Evolutionary conservation across 108 stramenopile genomes (phyloP).

Genomic region (Ochromonas danica): DNA sequence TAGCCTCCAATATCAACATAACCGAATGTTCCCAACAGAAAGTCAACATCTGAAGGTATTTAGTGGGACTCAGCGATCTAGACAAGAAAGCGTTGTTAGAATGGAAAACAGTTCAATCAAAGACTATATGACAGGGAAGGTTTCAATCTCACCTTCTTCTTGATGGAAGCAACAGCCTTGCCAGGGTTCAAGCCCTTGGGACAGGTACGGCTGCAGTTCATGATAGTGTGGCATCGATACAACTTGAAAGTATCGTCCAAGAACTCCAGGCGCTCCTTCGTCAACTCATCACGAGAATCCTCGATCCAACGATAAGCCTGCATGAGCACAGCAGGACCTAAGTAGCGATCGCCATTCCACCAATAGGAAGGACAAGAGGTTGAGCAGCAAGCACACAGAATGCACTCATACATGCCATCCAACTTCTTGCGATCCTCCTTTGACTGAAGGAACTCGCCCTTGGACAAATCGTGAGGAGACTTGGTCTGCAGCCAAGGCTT

Average conservation of each 20-base stretch:
- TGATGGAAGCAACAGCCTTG: slow-evolving; percentile 95
- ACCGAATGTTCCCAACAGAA: too few relatives aligned
- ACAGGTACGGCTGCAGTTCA: slow-evolving; percentile 98
- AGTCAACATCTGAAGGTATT: too few relatives aligned
- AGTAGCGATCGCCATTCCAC: slow-evolving; percentile 95
- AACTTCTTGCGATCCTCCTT: slow-evolving; percentile 72
- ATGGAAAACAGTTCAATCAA: too few relatives aligned
- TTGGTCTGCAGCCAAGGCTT: slow-evolving; percentile 94
- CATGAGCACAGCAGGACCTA: slow-evolving; percentile 95
- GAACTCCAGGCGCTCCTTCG: slow-evolving; percentile 78
- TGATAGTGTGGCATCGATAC: slow-evolving; percentile 84
- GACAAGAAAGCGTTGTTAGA: too few relatives aligned
- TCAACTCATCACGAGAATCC: slow-evolving; percentile 84
- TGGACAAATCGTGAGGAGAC: slow-evolving; percentile 42
- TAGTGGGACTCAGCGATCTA: too few relatives aligned
- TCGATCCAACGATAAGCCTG: slow-evolving; percentile 88
- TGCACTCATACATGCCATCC: slow-evolving; percentile 98
- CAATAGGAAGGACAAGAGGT: slow-evolving; percentile 95
- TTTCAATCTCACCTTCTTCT: slow-evolving; percentile 83
- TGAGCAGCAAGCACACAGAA: slow-evolving; percentile 96
- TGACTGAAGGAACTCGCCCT: slow-evolving; percentile 78
- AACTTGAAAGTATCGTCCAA: slow-evolving; percentile 93
- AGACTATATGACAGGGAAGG: too few relatives aligned
- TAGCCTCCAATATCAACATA: too few relatives aligned
- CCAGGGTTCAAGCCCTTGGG: slow-evolving; percentile 99